Percentiles rank a stretch among this genome's conserved stretches.
These are phyloP conservation scores for Pseudogymnoascus pannorum DNA, from an alignment of 2,329 filamentous ascomycete genomes.

Conservation along the genomic window DNA sequence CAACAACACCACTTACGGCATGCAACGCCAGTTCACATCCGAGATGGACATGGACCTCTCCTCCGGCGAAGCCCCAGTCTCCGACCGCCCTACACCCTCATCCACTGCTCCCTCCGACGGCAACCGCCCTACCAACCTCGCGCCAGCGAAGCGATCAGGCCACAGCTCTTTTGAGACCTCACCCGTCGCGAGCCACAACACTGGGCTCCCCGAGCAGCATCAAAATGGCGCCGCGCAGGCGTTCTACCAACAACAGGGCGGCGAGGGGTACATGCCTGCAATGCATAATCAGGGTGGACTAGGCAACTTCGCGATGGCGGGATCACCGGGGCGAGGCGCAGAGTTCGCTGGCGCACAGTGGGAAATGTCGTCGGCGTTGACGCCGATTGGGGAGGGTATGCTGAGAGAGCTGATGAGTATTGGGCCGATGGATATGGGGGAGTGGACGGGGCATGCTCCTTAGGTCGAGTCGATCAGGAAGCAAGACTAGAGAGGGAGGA, in stretches of 20 bases:
- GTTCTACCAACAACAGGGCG: neutral
- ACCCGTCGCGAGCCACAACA: constrained; percentile 31
- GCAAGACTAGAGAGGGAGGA: neutral
- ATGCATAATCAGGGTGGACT: neutral
- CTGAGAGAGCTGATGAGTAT: constrained; percentile 51
- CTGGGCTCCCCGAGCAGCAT: neutral
- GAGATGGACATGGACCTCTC: constrained; percentile 40
- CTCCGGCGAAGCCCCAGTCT: constrained; percentile 39
- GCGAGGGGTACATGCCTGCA: neutral
- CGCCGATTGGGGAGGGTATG: constrained; percentile 50
- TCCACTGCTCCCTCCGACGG: constrained; percentile 45
- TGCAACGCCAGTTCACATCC: constrained; percentile 2
- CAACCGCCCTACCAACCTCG: constrained; percentile 7
- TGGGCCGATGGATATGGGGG: constrained; percentile 54
- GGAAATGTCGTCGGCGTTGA: constrained; percentile 41
- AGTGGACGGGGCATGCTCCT: constrained; percentile 37
- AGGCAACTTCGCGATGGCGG: neutral
- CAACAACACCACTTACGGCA: constrained; percentile 1
- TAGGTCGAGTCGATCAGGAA: neutral
- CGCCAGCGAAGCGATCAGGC: constrained; percentile 18
- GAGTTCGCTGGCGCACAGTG: constrained; percentile 13
- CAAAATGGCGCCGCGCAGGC: neutral
- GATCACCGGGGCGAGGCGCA: neutral
- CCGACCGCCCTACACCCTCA: constrained; percentile 52
- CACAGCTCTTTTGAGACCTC: constrained; percentile 45